Base-by-base conservation (phyloP, 2,329 filamentous ascomycete genomes). In the Clonostachys byssicola region DNA sequence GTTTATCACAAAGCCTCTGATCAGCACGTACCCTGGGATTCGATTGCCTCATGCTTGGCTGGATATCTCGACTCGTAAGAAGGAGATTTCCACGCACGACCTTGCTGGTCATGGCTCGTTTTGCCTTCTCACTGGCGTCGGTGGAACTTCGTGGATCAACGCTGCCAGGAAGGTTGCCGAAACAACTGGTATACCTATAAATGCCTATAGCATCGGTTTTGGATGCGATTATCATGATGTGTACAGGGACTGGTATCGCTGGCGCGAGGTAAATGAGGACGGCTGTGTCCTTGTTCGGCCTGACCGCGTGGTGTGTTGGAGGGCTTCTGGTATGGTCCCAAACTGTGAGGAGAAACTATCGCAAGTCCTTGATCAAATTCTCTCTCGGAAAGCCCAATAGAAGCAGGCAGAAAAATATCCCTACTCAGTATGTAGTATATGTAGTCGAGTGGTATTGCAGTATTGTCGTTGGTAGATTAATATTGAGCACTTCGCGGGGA, bases 1-100 rank as follows among this genome's bases (percentile, higher is more conserved):
- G 4, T 16, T 13, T 16, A 16, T 38, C 35, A 38, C 35, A 4
- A 38, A 13, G 12, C 12, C 16, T 13, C 35, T 13, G 56, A 47
- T 47, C 5, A 47, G 49, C 10, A 47, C 50, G 3, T 48, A 54
- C 53, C 83, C 83, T 1, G 83, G 83, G 8, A 68, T 68, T 33
- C 67, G 81, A 3, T 61, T 85, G 23, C 83, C 83, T 6, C 83
- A 87, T 60, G 81, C 70, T 1, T 86, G 83, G 83, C 62, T 86
- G 14, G 77, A 81, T 60, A 70, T 68, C 16, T 54, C 65, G 6
- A 55, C 68, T 12, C 73, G 79, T 0, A 62, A 63, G 9, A 56
- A 68, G 45, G 63, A 63, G 14, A 62, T 78, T 17, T 83, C 79
- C 1, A 85, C 80, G 0, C 74, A 80, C 40, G 82, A 86, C 58